Evolutionary conservation across 2,329 filamentous ascomycete genomes (phyloP), one percentile per base, ranked within the genome.

Genomic region (Apiospora kogelbergensis): DNA sequence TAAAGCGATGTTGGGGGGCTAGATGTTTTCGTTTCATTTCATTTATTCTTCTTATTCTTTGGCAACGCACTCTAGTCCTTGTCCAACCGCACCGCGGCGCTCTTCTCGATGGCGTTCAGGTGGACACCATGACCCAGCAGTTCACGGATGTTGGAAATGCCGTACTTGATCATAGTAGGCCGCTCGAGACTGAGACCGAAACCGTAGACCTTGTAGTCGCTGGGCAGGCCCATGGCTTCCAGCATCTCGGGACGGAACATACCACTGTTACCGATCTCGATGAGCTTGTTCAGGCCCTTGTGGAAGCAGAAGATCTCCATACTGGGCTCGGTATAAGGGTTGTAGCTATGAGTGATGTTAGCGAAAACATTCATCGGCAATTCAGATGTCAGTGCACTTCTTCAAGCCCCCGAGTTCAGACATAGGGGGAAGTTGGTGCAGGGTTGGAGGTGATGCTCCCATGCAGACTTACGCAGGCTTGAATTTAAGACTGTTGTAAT

Each of bases 191-290:
- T 93, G 78, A 99, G 83, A 45, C 96, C 96, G 88, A 94, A 98
- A 42, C 96, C 96, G 79, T 97, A 98, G 11, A 98, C 95, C 72
- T 93, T 86, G 89, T 98, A 90, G 77, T 97, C 93, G 82, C 91
- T 94, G 66, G 95, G 95, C 77, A 98, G 82, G 42, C 95, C 95
- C 95, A 98, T 97, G 6, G 94, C 86, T 82, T 97, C 92, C 77
- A 98, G 82, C 95, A 98, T 98, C 83, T 99, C 96, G 1, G 96
- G 95, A 73, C 96, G 88, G 90, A 99, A 99, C 95, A 99, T 98
- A 72, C 96, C 96, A 75, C 92, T 95, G 84, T 99, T 98, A 70
- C 96, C 96, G 78, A 98, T 98, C 84, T 98, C 96, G 33, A 98
- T 93, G 84, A 97, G 91, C 85, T 97, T 97, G 76, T 89, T 89